Conservation (phyloP, 2,329 filamentous ascomycete species). For the Pestalotiopsis sp. region DNA sequence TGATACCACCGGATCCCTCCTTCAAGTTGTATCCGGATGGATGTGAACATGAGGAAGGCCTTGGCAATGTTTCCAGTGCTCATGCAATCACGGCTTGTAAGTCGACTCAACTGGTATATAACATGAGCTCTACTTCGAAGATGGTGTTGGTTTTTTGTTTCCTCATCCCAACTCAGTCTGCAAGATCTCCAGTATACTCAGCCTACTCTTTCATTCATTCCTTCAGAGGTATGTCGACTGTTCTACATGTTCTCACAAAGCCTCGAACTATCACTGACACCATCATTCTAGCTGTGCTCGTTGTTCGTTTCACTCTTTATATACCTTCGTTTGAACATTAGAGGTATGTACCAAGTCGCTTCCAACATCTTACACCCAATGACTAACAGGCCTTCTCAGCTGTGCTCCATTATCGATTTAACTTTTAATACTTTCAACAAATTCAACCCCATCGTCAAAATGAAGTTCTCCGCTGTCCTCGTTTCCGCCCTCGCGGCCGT, state of each 20-base stretch:
- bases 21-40: slow-evolving; percentile 40
- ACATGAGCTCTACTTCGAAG: slow-evolving; percentile 29
- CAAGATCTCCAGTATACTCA: slow-evolving; percentile 33
- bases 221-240: slow-evolving; percentile 44
- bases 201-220: slow-evolving; percentile 41
- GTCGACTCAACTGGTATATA: slow-evolving; percentile 37
- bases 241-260: slow-evolving; percentile 3
- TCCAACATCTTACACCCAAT: neutral
- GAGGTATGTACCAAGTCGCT: slow-evolving; percentile 31
- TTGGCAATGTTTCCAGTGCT: slow-evolving; percentile 31
- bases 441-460: slow-evolving; percentile 38
- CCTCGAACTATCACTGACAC: slow-evolving; percentile 23
- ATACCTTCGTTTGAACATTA: slow-evolving; percentile 40
- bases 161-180: slow-evolving; percentile 34
- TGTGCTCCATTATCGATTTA: slow-evolving; percentile 44
- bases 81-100: slow-evolving; percentile 24
- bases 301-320: slow-evolving; percentile 46
- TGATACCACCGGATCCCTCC: slow-evolving; percentile 44
- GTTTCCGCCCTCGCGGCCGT: slow-evolving; percentile 47
- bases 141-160: slow-evolving; percentile 25
- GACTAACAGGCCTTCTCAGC: slow-evolving; percentile 35
- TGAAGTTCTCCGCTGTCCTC: slow-evolving; percentile 52
- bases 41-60: slow-evolving; percentile 26
- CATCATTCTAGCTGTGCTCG: slow-evolving; percentile 47
- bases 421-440: slow-evolving; percentile 35